phyloP scores from a whole-genome alignment of 139 green algal species.

The Chlorella sorokiniana region DNA sequence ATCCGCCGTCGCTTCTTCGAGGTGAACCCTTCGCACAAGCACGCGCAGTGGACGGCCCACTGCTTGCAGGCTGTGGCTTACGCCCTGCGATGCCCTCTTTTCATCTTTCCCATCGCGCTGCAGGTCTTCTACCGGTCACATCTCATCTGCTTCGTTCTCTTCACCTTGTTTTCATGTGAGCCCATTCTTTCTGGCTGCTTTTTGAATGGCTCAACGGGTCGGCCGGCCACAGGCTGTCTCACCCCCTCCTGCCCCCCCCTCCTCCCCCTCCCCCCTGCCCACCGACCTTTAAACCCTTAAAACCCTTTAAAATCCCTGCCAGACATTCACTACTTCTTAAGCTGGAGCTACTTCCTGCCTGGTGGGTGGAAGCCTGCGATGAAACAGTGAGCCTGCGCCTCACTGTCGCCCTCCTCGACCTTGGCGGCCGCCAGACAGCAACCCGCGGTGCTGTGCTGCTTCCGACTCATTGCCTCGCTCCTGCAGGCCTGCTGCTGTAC shows the following conservation, averaged over 20 bases:
- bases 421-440: too few species aligned
- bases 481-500: background rate
- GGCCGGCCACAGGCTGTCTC: too few species aligned
- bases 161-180: background rate
- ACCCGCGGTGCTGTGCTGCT: background rate
- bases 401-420: too few species aligned
- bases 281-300: too few species aligned
- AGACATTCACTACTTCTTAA: background rate
- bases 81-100: too few species aligned
- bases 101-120: background rate
- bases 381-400: too few species aligned
- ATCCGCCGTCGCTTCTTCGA: slow-evolving; percentile 22
- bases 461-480: background rate
- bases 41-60: background rate
- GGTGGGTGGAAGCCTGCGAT: background rate
- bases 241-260: too few species aligned
- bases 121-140: background rate
- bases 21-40: background rate
- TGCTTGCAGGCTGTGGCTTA: background rate
- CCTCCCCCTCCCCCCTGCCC: too few species aligned
- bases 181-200: too few species aligned
- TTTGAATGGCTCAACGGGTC: too few species aligned
- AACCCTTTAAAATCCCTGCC: too few species aligned
- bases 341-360: background rate
- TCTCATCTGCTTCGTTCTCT: background rate